A percentile compares a stretch with the other conserved stretches of the same genome.
phyloP scores from a whole-genome alignment of 176 grass and related monocot genomes.

The Aegilops sharonensis region DNA sequence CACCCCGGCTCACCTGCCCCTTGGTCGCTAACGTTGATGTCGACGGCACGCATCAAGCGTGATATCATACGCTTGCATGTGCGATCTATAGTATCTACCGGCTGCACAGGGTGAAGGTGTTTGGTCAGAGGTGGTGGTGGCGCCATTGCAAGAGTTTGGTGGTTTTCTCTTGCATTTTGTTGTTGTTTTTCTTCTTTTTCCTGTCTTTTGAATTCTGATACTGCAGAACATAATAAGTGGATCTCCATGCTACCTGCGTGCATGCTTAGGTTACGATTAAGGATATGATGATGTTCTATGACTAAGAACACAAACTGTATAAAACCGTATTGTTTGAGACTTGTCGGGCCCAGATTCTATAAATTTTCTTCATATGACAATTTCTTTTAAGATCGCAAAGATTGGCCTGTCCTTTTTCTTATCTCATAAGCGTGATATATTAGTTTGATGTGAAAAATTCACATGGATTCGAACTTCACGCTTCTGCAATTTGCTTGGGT shows the following conservation, averaged over 20 bases:
- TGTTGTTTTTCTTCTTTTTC: background rate
- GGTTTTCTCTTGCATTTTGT: background rate
- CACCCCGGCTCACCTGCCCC: conserved; percentile 50
- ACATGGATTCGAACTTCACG: too few relatives aligned
- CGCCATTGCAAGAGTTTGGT: background rate
- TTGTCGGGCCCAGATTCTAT: background rate
- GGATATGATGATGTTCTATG: background rate
- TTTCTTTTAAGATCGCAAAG: background rate
- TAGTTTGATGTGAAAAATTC: too few relatives aligned
- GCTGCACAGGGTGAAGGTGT: background rate
- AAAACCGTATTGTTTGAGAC: background rate
- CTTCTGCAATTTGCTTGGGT: too few relatives aligned
- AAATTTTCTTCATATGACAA: background rate
- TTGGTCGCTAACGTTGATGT: background rate
- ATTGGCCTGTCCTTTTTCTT: background rate
- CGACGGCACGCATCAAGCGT: background rate
- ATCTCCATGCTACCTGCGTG: background rate
- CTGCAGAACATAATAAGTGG: conserved; percentile 28
- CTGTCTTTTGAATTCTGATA: background rate
- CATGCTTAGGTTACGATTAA: background rate
- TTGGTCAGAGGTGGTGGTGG: background rate
- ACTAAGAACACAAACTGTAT: background rate
- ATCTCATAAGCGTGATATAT: too few relatives aligned
- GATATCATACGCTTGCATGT: background rate
- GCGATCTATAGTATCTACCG: background rate